A percentile compares a stretch with the other conserved stretches of the same genome.
phyloP scores from a whole-genome alignment of 2,329 filamentous ascomycete genomes.

The Diaporthe aspalathi region DNA sequence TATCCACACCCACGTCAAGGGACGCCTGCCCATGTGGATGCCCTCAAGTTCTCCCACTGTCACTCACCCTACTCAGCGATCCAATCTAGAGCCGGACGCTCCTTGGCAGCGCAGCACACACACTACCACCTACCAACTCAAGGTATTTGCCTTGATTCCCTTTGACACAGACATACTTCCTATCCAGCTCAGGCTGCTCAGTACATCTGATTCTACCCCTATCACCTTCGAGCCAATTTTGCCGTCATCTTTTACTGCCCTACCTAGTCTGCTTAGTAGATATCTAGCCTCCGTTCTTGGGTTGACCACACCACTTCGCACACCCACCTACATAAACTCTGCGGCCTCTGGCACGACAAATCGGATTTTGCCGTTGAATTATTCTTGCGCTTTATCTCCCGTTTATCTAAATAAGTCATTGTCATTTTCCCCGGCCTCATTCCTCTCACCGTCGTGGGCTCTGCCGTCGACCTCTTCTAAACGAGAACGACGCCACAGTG shows the following conservation, averaged over 20 bases:
- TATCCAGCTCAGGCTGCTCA: slow-evolving; percentile 30
- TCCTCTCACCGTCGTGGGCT: not conserved
- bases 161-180: not conserved
- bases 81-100: slow-evolving; percentile 28
- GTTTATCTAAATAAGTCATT: not conserved
- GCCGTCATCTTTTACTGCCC: slow-evolving; percentile 24
- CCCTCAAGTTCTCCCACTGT: slow-evolving; percentile 7
- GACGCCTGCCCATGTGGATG: slow-evolving; percentile 13
- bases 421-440: not conserved
- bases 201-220: slow-evolving; percentile 30
- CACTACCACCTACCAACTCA: slow-evolving; percentile 39
- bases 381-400: not conserved
- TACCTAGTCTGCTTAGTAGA: slow-evolving; percentile 10
- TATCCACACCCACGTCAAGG: slow-evolving; percentile 1
- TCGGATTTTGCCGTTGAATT: not conserved
- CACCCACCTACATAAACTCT: slow-evolving; percentile 4
- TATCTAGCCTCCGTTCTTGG: slow-evolving; percentile 12
- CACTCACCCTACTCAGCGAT: slow-evolving; percentile 19
- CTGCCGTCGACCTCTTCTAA: not conserved
- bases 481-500: not conserved
- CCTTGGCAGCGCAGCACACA: slow-evolving; percentile 8
- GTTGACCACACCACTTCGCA: slow-evolving; percentile 20
- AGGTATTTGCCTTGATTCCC: slow-evolving; percentile 33
- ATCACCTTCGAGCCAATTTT: slow-evolving; percentile 10
- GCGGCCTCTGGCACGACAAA: not conserved